Base-by-base conservation (phyloP, 495 filamentous ascomycete genomes). In the Penicillium waksmanii region DNA sequence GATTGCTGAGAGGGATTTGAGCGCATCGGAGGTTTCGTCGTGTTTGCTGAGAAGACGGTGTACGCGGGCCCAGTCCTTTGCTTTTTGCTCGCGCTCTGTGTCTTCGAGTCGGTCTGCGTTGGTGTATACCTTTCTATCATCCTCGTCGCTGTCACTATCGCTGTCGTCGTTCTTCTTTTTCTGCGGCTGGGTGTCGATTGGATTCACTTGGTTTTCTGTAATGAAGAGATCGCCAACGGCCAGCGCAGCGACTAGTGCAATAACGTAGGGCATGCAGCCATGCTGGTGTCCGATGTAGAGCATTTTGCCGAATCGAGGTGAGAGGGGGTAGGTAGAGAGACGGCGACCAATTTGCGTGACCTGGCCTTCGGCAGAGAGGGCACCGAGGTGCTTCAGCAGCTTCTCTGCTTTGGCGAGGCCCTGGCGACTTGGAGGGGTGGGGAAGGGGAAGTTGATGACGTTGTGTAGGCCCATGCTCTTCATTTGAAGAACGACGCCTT, bases 361-460 rank as follows among this genome's bases (percentile, higher is more conserved):
- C 64, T 89, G 85, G n/a, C 91, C 91, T 13, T 80, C 79, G 8
- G 82, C 67, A 10, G 85, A 82, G 27, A 91, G 77, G 5, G 88
- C 90, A 11, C 86, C 85, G 9, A 94, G 79, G 65, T 92, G 89
- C 42, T 82, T 85, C 9, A 97, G 77, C 7, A 97, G 81, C 66
- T 89, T 93, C 70, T 98, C 95, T 18, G 96, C 93, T 66, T 89
- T 93, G 47, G 84, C 82, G 1, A 99, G 81, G 60, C 87, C 91
- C 58, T 88, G 79, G 13, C 87, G 86, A 60, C 92, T 89, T 18
- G 95, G 96, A 7, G 92, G 87, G 3, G 96, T 97, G 8, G 96
- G 96, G 70, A 98, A 99, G n/a, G 95, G 96, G 71, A 99, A 99
- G 66, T 93, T 96, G 67, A 88, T 85, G 3, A 98, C 89, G 55